Evolutionary conservation across 2,329 filamentous ascomycete species (phyloP), one percentile per base, ranked within the genome.

Genomic region (Emergomyces pasteurianus): DNA sequence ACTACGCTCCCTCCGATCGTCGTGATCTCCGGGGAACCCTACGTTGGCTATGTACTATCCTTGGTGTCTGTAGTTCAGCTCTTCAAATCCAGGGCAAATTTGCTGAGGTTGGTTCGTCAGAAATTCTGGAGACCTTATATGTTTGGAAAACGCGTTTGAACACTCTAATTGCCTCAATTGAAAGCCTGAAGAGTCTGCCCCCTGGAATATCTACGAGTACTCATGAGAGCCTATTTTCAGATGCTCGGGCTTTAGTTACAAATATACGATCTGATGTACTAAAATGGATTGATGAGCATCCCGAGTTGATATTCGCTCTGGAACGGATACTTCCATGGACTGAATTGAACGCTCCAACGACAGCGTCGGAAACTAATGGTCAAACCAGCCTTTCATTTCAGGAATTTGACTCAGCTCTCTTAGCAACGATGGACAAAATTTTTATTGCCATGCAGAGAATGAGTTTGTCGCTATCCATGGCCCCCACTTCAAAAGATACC

Each of bases 401-500:
- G 21, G 70, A 74, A 0, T 81, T 91, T 52, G 82, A 85, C 49
- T 74, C 80, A 16, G 77, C 80, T 3, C 73, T 90, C 1, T 82
- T 89, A 43, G 81, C 74, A 0, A 78, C 88, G n/a, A 83, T 87
- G 54, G 89, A 95, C 72, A 83, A 84, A 57, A 82, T 92, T 34
- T 83, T 96, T 1, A 87, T 92, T 42, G 86, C 88, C 0, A 80
- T 95, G 55, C 90, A 96, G 71, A 84, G 86, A 64, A 80, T 88
- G 53, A 82, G 84, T 61, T 83, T 82, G 63, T 75, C 79, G 2
- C 75, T 84, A 9, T 73, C 77, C 12, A 77, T 78, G 3, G 74
- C 86, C 1, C 85, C 87, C 1, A 70, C 74, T 4, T 83, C 86
- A 1, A 77, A 78, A 1, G 85, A 89, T 40, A 83, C 87, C 50